Conservation (phyloP, 2,329 filamentous ascomycete species). For the Aspergillus sp. region DNA sequence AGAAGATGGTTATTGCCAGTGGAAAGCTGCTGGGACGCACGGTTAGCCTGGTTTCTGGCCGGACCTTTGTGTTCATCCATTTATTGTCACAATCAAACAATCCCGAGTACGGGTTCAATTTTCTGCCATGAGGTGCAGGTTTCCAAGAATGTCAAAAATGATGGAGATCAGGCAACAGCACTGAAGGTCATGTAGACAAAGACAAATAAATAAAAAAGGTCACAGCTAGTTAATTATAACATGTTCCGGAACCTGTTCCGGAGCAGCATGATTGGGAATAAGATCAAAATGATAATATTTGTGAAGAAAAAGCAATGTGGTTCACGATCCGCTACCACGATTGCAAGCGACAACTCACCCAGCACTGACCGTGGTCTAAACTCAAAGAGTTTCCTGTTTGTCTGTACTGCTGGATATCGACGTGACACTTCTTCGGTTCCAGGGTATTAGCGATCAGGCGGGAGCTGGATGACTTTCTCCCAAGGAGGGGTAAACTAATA, state of each 20-base stretch:
- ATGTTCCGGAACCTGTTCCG: neutral
- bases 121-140: slow-evolving; percentile 8
- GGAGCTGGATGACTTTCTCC: neutral
- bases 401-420: neutral
- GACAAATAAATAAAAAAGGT: neutral
- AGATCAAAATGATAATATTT: neutral
- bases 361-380: neutral
- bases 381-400: neutral
- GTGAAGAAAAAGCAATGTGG: slow-evolving; percentile 4
- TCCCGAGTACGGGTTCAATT: slow-evolving; percentile 1
- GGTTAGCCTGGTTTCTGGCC: slow-evolving; percentile 7
- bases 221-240: slow-evolving; percentile 4
- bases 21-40: slow-evolving; percentile 15
- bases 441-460: neutral
- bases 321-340: slow-evolving; percentile 4
- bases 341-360: slow-evolving; percentile 9
- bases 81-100: slow-evolving; percentile 6
- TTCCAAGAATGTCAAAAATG: slow-evolving; percentile 6
- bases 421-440: neutral
- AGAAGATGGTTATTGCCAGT: slow-evolving; percentile 23
- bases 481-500: slow-evolving; percentile 2
- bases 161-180: slow-evolving; percentile 1
- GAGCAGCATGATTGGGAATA: neutral
- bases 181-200: neutral
- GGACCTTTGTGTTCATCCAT: slow-evolving; percentile 5